These are phyloP conservation scores for Gloeostereum incarnatum DNA, from an alignment of 768 basidiomycete species.

Conservation along the genomic window DNA sequence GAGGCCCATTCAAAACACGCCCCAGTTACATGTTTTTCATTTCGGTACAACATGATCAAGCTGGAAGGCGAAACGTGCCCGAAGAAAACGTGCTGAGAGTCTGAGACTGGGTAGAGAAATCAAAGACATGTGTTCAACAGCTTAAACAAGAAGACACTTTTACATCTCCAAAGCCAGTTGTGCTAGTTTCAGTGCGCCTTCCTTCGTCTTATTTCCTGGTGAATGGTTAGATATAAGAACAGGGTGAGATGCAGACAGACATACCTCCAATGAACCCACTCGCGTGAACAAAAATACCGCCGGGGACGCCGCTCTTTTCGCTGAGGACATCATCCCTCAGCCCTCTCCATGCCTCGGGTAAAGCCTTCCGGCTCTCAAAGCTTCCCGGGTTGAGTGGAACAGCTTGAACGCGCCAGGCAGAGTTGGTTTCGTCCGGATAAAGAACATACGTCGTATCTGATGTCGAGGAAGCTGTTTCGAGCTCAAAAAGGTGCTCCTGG, in stretches of 20 bases:
- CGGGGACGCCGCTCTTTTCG: slow-evolving; percentile 62
- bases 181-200: slow-evolving; percentile 79
- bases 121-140: background rate
- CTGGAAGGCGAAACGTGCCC: too few species aligned
- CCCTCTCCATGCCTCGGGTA: slow-evolving; percentile 93
- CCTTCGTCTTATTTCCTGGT: slow-evolving; percentile 81
- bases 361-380: slow-evolving; percentile 84
- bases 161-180: slow-evolving; percentile 47
- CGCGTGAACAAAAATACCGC: slow-evolving; percentile 89
- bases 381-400: slow-evolving; percentile 75
- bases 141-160: background rate
- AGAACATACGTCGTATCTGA: slow-evolving; percentile 73
- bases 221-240: background rate
- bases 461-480: slow-evolving; percentile 54
- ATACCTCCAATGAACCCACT: slow-evolving; percentile 94
- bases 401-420: slow-evolving; percentile 88
- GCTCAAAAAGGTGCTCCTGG: slow-evolving; percentile 84
- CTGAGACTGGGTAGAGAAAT: background rate
- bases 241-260: slow-evolving; percentile 12
- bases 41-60: too few species aligned
- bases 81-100: too few species aligned
- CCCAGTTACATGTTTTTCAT: too few species aligned
- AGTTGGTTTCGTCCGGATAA: slow-evolving; percentile 75
- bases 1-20: too few species aligned
- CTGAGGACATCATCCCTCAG: slow-evolving; percentile 79